Evolutionary conservation across 805 yeast genomes (phyloP).

Genomic region (Cyberlindnera suaveolens): DNA sequence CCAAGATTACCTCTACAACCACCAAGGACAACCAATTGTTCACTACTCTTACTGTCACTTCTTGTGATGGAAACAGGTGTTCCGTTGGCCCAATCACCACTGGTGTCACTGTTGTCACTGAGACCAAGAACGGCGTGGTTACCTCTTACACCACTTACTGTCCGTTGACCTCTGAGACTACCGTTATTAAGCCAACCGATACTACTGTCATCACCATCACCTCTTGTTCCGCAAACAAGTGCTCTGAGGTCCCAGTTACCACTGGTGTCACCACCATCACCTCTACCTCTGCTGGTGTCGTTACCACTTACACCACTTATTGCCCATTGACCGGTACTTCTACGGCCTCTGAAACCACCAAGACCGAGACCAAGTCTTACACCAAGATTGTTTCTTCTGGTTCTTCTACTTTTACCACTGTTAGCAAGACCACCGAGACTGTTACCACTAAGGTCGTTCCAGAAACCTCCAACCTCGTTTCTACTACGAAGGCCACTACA

Average conservation of each 20-base stretch:
- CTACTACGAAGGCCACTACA: not conserved
- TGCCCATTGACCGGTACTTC: not conserved
- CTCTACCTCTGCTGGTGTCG: not conserved
- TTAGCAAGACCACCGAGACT: not conserved
- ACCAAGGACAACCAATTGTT: slow-evolving; percentile 11
- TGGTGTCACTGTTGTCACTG: slow-evolving; percentile 27
- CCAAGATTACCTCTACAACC: slow-evolving; percentile 9
- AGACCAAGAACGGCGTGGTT: slow-evolving; percentile 23
- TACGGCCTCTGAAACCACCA: not conserved
- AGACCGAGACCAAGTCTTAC: not conserved
- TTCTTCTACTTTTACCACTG: not conserved
- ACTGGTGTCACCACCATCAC: slow-evolving; percentile 1
- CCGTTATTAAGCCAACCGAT: not conserved
- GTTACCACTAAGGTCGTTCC: not conserved
- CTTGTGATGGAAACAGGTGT: slow-evolving; percentile 26
- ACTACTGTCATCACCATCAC: slow-evolving; percentile 1
- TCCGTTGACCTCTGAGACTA: slow-evolving; percentile 6
- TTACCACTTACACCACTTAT: not conserved
- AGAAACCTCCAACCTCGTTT: not conserved
- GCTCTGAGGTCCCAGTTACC: not conserved
- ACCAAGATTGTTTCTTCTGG: not conserved
- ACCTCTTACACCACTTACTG: slow-evolving; percentile 25
- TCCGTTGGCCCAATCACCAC: slow-evolving; percentile 23
- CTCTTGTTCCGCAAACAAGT: not conserved
- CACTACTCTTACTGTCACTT: slow-evolving; percentile 19